Conservation (phyloP, 2,329 filamentous ascomycete species). For the Epichloe bromicola region DNA sequence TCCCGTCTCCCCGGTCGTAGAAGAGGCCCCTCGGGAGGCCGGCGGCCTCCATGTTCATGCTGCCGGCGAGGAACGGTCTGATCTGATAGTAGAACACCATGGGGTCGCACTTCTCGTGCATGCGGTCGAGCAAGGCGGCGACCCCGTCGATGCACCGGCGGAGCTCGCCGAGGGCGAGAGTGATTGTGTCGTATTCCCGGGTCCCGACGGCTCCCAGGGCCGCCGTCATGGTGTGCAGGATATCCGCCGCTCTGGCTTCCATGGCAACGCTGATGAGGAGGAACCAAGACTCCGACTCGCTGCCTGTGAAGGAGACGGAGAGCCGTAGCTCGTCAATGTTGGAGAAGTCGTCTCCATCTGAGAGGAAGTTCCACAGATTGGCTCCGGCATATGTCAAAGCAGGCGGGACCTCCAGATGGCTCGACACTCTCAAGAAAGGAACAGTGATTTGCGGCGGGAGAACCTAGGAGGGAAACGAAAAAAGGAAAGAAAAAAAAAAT, state of each 20-base stretch:
- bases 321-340: constrained; percentile 56
- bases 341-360: constrained; percentile 35
- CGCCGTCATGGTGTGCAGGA: constrained; percentile 64
- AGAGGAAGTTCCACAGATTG: constrained; percentile 76
- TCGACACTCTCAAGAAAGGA: constrained; percentile 60
- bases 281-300: constrained; percentile 88
- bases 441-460: constrained; percentile 66
- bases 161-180: constrained; percentile 50
- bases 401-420: constrained; percentile 66
- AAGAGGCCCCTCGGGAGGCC: constrained; percentile 74
- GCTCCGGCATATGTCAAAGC: constrained; percentile 83
- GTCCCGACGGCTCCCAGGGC: constrained; percentile 58
- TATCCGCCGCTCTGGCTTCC: constrained; percentile 63
- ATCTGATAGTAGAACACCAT: constrained; percentile 83
- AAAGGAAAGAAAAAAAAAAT: neutral
- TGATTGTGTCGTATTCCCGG: constrained; percentile 47
- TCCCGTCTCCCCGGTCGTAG: constrained; percentile 62
- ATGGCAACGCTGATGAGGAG: constrained; percentile 82
- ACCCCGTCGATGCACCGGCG: constrained; percentile 56
- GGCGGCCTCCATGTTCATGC: constrained; percentile 80
- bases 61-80: constrained; percentile 77
- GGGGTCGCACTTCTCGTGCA: constrained; percentile 84
- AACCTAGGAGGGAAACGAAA: constrained; percentile 22
- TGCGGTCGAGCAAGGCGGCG: constrained; percentile 55
- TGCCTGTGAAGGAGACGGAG: constrained; percentile 76